Conservation (phyloP, 2,329 filamentous ascomycete genomes). For the Alternaria sp. region DNA sequence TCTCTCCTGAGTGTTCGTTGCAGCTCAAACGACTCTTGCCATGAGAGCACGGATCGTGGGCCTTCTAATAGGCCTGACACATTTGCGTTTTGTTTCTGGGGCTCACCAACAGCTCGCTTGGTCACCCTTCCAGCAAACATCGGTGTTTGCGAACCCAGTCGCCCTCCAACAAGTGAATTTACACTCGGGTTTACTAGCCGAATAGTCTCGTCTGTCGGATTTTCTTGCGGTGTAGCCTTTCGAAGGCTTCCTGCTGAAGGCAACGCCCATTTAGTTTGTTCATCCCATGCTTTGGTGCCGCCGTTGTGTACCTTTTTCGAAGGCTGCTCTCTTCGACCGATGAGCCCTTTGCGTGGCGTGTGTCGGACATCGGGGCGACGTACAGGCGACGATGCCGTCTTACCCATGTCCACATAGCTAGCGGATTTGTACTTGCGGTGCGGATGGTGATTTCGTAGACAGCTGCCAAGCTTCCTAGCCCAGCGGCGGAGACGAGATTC, state of each 20-base stretch:
- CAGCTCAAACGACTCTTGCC: conserved; percentile 10
- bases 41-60: conserved; percentile 5
- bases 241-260: conserved; percentile 7
- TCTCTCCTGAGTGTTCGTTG: conserved; percentile 2
- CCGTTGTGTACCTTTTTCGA: background rate
- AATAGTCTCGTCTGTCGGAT: conserved; percentile 3
- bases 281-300: background rate
- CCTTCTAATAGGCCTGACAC: background rate
- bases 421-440: conserved; percentile 3
- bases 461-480: conserved; percentile 8
- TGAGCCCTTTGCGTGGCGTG: background rate
- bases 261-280: background rate
- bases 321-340: background rate
- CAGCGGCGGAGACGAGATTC: conserved; percentile 3
- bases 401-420: background rate
- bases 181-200: conserved; percentile 7
- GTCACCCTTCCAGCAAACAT: background rate
- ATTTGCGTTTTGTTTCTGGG: background rate
- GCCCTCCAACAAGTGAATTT: conserved; percentile 4
- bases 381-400: background rate
- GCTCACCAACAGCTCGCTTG: background rate
- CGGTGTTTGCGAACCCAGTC: background rate
- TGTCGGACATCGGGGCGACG: background rate
- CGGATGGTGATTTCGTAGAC: conserved; percentile 2
- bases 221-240: background rate